These are phyloP conservation scores for Mycosarcoma mackinlayi DNA, from an alignment of 1,284 basidiomycete species.

Conservation along the genomic window DNA sequence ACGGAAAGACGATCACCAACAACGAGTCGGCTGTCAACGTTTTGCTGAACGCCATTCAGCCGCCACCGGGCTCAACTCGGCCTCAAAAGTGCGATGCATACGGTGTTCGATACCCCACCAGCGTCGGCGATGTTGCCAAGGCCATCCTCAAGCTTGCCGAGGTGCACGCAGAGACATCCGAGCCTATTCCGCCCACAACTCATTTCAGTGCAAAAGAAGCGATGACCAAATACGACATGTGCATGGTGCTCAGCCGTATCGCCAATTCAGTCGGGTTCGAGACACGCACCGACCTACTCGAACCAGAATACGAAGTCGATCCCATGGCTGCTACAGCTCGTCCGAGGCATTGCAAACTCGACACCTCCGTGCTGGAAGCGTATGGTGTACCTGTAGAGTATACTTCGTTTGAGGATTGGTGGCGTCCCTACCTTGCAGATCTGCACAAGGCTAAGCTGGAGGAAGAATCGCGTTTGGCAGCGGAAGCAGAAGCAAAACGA, in stretches of 20 bases:
- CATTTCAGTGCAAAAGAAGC: slow-evolving; percentile 71
- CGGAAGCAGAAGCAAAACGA: slow-evolving; percentile 34
- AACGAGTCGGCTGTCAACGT: slow-evolving; percentile 66
- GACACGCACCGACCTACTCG: slow-evolving; percentile 53
- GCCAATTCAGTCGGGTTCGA: slow-evolving; percentile 52
- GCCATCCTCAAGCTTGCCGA: slow-evolving; percentile 69
- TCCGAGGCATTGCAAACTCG: slow-evolving; percentile 64
- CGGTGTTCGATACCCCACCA: slow-evolving; percentile 71
- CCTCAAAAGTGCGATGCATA: slow-evolving; percentile 62
- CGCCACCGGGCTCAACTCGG: slow-evolving; percentile 9
- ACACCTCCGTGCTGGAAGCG: slow-evolving; percentile 43
- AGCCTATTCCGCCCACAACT: slow-evolving; percentile 61
- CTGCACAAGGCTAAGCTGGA: slow-evolving; percentile 22
- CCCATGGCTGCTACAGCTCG: slow-evolving; percentile 59
- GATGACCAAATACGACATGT: slow-evolving; percentile 72
- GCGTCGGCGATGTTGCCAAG: slow-evolving; percentile 70
- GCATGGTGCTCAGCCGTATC: slow-evolving; percentile 57
- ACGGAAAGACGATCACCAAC: slow-evolving; percentile 54
- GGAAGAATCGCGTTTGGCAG: slow-evolving; percentile 34
- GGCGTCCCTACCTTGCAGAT: slow-evolving; percentile 54
- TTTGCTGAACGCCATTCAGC: slow-evolving; percentile 54
- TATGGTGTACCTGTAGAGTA: slow-evolving; percentile 55
- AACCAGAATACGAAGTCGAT: slow-evolving; percentile 62
- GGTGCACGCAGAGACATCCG: slow-evolving; percentile 19
- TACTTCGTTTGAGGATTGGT: slow-evolving; percentile 63